A percentile compares a stretch with the other conserved stretches of the same genome.
Conservation (phyloP, 169 alveolate genomes). For the Besnoitia besnoiti region DNA sequence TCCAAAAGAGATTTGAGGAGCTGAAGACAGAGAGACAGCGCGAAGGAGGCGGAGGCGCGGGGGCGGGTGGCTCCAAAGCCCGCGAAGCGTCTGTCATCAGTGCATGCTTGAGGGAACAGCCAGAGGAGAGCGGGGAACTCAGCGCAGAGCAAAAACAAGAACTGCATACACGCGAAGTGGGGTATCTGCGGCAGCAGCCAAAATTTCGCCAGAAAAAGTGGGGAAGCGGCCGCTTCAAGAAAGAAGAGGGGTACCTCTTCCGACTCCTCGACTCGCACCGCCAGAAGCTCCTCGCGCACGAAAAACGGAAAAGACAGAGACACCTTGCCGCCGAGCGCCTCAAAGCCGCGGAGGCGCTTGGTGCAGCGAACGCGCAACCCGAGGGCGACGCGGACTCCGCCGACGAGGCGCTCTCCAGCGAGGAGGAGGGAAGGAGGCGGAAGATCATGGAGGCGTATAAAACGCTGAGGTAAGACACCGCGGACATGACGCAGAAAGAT, state of each 20-base stretch:
- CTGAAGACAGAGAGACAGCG: neutral
- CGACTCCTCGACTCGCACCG: constrained; percentile 3
- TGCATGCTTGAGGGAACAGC: neutral
- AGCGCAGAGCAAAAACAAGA: neutral
- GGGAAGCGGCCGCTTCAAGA: constrained; percentile 18
- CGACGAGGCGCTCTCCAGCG: neutral
- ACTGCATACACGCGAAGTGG: neutral
- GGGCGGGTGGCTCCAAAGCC: neutral
- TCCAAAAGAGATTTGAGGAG: neutral
- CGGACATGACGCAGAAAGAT: neutral
- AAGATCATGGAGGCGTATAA: neutral
- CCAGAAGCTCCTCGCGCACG: neutral
- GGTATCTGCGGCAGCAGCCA: constrained; percentile 7
- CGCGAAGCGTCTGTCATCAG: neutral
- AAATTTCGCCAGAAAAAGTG: neutral
- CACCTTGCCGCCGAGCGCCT: neutral
- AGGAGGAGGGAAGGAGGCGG: neutral
- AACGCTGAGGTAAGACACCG: neutral
- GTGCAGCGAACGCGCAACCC: neutral
- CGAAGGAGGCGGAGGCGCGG: neutral
- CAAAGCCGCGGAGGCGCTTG: neutral
- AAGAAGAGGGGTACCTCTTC: constrained; percentile 1
- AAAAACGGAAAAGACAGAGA: neutral
- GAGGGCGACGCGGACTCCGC: neutral
- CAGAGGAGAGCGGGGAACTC: neutral